Evolutionary conservation across 2,329 filamentous ascomycete species (phyloP).

Genomic region (Leptographium lundbergii): DNA sequence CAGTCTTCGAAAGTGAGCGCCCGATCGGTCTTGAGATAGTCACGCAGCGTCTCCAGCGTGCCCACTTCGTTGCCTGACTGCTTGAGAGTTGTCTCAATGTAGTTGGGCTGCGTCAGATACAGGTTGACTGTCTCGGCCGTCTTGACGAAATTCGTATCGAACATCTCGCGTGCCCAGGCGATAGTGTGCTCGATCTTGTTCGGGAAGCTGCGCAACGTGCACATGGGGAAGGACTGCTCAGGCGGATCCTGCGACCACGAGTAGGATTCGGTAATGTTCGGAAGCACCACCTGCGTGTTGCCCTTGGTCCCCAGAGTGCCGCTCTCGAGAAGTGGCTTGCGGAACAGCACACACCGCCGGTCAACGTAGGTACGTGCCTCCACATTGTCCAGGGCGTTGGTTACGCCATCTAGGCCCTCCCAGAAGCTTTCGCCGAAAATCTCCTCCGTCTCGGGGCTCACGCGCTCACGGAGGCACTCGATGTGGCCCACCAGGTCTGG

Average conservation of each 20-base stretch:
- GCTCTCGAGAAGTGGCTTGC: constrained; percentile 89
- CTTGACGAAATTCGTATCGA: constrained; percentile 87
- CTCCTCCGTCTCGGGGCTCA: constrained; percentile 83
- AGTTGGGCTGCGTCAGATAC: constrained; percentile 84
- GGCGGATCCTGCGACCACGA: constrained; percentile 90
- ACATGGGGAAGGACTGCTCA: constrained; percentile 99
- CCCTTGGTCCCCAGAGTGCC: constrained; percentile 98
- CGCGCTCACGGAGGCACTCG: constrained; percentile 71
- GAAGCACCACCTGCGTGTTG: constrained; percentile 92
- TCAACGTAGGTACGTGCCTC: constrained; percentile 96
- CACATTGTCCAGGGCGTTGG: constrained; percentile 94
- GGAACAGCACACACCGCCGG: constrained; percentile 94
- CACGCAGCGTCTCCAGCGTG: constrained; percentile 77
- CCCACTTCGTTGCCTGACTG: constrained; percentile 92
- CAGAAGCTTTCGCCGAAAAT: constrained; percentile 94
- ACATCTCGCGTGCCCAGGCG: constrained; percentile 92
- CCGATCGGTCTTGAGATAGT: constrained; percentile 84
- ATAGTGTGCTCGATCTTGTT: constrained; percentile 99
- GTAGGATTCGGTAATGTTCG: constrained; percentile 88
- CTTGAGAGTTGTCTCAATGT: constrained; percentile 75
- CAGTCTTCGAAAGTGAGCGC: constrained; percentile 91
- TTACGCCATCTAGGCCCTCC: constrained; percentile 76
- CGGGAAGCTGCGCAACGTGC: constrained; percentile 90
- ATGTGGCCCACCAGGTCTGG: constrained; percentile 83
- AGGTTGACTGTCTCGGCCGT: constrained; percentile 89